Conservation (phyloP, 2,329 filamentous ascomycete genomes). For the Aspergillus fructus region DNA sequence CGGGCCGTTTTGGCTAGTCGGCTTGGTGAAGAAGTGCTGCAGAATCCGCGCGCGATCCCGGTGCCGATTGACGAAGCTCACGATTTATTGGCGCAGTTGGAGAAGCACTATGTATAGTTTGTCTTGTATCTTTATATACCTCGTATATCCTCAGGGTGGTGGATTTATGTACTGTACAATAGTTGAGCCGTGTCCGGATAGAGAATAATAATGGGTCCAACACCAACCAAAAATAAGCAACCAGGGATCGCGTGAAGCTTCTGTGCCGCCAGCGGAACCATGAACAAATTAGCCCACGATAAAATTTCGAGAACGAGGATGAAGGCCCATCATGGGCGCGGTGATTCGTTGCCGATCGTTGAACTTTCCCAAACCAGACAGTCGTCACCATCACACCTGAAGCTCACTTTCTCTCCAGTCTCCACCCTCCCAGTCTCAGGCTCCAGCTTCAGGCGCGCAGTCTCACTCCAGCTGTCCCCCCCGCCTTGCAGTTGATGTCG, state of each 20-base stretch:
- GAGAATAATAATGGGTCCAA: not conserved
- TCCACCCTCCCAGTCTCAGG: not conserved
- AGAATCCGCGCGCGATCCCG: slow-evolving; percentile 37
- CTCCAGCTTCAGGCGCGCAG: not conserved
- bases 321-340: slow-evolving; percentile 4
- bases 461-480: slow-evolving; percentile 2
- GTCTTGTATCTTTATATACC: slow-evolving; percentile 22
- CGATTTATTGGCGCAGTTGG: slow-evolving; percentile 36
- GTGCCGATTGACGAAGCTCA: slow-evolving; percentile 39
- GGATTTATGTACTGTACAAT: slow-evolving; percentile 8
- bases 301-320: not conserved
- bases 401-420: slow-evolving; percentile 7
- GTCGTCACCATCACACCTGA: not conserved
- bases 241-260: not conserved
- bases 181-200: not conserved
- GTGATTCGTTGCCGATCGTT: slow-evolving; percentile 10
- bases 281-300: not conserved
- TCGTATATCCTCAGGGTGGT: not conserved
- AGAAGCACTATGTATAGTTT: slow-evolving; percentile 37
- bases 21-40: slow-evolving; percentile 27
- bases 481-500: not conserved
- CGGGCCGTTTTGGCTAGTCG: slow-evolving; percentile 25
- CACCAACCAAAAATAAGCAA: not conserved
- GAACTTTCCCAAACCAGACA: slow-evolving; percentile 9
- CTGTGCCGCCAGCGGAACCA: not conserved